phyloP scores from a whole-genome alignment of 805 yeast species.

The Candida stauntonica region DNA sequence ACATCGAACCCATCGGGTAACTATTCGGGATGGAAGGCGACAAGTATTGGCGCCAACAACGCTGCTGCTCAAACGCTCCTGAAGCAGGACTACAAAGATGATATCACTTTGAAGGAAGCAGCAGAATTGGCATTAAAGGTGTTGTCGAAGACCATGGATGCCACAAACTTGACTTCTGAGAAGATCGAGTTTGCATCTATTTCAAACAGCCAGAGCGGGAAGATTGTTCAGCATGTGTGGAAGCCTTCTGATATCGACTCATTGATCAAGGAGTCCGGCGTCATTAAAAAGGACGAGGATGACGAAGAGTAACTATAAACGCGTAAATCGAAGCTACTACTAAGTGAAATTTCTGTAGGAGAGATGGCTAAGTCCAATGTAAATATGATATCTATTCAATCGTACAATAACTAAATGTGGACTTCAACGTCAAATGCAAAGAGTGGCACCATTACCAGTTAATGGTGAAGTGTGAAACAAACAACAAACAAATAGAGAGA shows the following conservation, averaged over 20 bases:
- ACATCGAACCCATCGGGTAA: conserved; percentile 97
- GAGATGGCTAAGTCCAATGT: too few relatives aligned
- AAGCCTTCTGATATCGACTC: conserved; percentile 70
- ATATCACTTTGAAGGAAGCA: conserved; percentile 67
- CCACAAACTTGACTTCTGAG: conserved; percentile 78
- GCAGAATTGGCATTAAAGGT: conserved; percentile 86
- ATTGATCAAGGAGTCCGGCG: conserved; percentile 68
- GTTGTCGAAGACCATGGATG: conserved; percentile 89
- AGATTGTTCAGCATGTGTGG: conserved; percentile 71
- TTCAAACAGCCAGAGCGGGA: conserved; percentile 43
- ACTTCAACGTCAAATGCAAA: neutral
- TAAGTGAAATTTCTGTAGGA: too few relatives aligned
- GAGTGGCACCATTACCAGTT: too few relatives aligned
- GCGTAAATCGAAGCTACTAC: neutral
- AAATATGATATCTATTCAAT: neutral
- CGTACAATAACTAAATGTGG: neutral
- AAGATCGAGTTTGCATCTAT: conserved; percentile 92
- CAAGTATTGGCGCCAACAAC: conserved; percentile 93
- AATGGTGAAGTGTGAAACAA: neutral
- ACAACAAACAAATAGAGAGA: neutral
- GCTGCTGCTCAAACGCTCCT: conserved; percentile 93
- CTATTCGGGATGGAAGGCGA: conserved; percentile 98
- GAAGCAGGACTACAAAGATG: conserved; percentile 92
- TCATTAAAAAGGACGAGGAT: conserved; percentile 54
- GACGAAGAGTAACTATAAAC: conserved; percentile 25